These are phyloP conservation scores for Colletotrichum salicis DNA, from an alignment of 2,329 filamentous ascomycete species.

Conservation along the genomic window DNA sequence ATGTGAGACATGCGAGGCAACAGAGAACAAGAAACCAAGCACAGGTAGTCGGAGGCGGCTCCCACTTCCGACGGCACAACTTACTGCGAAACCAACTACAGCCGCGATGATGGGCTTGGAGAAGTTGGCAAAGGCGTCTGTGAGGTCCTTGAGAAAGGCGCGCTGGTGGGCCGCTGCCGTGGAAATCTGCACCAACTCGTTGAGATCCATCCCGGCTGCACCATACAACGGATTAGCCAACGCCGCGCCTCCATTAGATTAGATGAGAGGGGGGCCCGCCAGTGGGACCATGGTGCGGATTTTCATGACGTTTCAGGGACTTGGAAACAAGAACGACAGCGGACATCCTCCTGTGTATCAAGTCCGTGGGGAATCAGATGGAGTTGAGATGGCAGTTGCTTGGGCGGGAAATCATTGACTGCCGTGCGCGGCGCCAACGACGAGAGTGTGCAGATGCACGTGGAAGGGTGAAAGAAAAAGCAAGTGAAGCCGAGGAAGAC, in stretches of 20 bases:
- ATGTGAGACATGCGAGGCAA: background rate
- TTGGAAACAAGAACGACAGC: constrained; percentile 18
- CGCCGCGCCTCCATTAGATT: constrained; percentile 7
- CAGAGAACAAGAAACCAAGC: background rate
- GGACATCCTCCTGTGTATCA: constrained; percentile 18
- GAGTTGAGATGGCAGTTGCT: constrained; percentile 26
- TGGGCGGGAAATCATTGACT: background rate
- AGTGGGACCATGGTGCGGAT: background rate
- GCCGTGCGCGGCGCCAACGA: constrained; percentile 1
- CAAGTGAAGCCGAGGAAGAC: background rate
- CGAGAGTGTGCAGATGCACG: constrained; percentile 4
- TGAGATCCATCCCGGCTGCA: constrained; percentile 38
- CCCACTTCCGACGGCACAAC: constrained; percentile 37
- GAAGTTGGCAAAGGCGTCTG: constrained; percentile 47
- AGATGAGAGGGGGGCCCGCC: constrained; percentile 8
- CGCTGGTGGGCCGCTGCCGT: constrained; percentile 39
- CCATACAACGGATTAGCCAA: constrained; percentile 27
- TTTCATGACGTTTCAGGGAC: constrained; percentile 20
- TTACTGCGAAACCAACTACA: constrained; percentile 61
- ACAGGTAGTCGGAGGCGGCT: background rate
- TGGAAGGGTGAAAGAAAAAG: constrained; percentile 4
- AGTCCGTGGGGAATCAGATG: constrained; percentile 30
- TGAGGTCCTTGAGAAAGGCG: constrained; percentile 52
- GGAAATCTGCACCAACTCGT: constrained; percentile 38
- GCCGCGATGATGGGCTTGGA: constrained; percentile 61